phyloP scores from a whole-genome alignment of 106 monocot species.

The Agapanthus africanus region DNA sequence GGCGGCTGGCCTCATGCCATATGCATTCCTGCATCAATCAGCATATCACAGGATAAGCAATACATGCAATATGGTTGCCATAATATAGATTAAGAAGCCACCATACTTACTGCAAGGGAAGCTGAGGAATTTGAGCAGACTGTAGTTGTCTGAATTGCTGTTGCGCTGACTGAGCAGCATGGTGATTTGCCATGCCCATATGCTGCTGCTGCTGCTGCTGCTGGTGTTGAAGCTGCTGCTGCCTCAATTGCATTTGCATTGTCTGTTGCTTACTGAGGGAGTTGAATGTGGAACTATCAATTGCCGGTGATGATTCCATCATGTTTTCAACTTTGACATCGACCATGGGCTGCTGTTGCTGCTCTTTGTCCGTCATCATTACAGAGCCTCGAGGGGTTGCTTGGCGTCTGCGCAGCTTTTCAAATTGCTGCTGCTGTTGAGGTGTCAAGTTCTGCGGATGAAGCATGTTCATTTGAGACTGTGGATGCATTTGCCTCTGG shows the following conservation, averaged over 20 bases:
- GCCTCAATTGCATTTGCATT: conserved; percentile 48
- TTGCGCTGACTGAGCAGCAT: conserved; percentile 20
- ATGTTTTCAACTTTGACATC: conserved; percentile 63
- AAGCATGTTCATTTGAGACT: conserved; percentile 41
- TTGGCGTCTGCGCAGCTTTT: conserved; percentile 29
- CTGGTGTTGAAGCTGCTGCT: conserved; percentile 24
- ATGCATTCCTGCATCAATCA: conserved; percentile 42
- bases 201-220: conserved; percentile 44
- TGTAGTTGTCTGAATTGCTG: conserved; percentile 63
- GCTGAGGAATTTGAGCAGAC: conserved; percentile 45
- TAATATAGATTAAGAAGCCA: not conserved
- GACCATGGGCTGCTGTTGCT: conserved; percentile 36
- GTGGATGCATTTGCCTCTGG: conserved; percentile 46
- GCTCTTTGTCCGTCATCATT: conserved; percentile 40
- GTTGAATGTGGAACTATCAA: conserved; percentile 30
- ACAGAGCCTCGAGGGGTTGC: conserved; percentile 29
- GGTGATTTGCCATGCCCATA: conserved; percentile 34
- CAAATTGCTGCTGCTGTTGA: conserved; percentile 56
- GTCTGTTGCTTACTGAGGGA: conserved; percentile 44
- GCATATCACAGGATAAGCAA: not conserved
- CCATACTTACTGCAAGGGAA: conserved; percentile 38
- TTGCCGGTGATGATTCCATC: conserved; percentile 36
- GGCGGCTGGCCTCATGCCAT: conserved; percentile 38
- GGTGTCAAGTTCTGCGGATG: conserved; percentile 53
- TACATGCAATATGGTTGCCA: too few relatives aligned